Percentiles rank a stretch among this genome's conserved stretches.
These are phyloP conservation scores for Carex sylvatica DNA, from an alignment of 202 grass and related monocot genomes.

Conservation along the genomic window DNA sequence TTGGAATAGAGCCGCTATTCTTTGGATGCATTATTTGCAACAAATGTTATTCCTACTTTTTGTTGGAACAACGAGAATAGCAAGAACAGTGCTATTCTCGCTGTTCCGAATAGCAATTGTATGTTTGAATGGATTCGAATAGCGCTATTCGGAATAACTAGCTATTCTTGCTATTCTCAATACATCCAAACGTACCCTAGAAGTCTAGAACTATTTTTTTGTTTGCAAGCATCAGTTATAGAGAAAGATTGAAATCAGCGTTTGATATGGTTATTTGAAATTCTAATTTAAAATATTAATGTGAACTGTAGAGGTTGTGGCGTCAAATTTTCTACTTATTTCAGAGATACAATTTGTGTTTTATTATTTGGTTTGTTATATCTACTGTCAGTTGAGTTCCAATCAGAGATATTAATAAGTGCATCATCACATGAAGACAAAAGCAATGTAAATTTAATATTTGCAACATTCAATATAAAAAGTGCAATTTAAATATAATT, in stretches of 20 bases:
- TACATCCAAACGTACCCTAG: too few relatives aligned
- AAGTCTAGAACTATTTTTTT: too few relatives aligned
- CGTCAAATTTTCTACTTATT: background rate
- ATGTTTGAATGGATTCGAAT: too few relatives aligned
- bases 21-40: too few relatives aligned
- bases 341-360: background rate
- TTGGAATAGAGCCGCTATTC: too few relatives aligned
- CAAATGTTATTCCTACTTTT: too few relatives aligned
- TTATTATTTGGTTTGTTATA: background rate
- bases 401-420: background rate
- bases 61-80: too few relatives aligned
- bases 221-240: background rate
- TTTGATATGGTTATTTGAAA: background rate
- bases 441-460: background rate
- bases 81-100: too few relatives aligned
- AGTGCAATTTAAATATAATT: background rate
- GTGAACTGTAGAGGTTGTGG: background rate
- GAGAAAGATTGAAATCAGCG: background rate
- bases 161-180: too few relatives aligned
- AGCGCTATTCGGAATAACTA: too few relatives aligned
- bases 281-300: background rate
- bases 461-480: background rate
- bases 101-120: too few relatives aligned
- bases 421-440: background rate
- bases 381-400: background rate